Base-by-base conservation (phyloP, 2,329 filamentous ascomycete species). In the Elsinoe perseae region DNA sequence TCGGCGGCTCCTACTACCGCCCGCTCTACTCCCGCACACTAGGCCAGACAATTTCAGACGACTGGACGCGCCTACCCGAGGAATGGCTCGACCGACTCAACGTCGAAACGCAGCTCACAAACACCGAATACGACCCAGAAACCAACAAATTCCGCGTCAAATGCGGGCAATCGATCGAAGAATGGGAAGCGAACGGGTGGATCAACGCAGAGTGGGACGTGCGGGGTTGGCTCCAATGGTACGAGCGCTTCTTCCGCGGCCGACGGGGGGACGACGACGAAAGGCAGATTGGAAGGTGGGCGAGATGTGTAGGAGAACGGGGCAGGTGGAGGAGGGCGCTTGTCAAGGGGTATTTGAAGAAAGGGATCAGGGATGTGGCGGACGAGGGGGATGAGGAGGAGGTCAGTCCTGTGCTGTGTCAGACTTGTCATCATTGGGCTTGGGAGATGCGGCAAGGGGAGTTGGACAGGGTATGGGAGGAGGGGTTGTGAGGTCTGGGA, bases 221-320 rank as follows among this genome's bases (percentile, higher is more conserved):
- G 1, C 64, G 79, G 44, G 78, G 78, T 4, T 81, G 77, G 78
- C 80, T 80, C 61, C 78, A 80, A 62, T 80, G 78, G 78, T 80
- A 80, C 62, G 74, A 72, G 50, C 72, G 77, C 0, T 80, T 80
- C 64, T 80, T 74, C 65, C 69, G 68, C 20, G 77, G 78, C 0
- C 62, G 78, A 36, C 65, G 78, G 23, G 78, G 77, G 59, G 75
- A 70, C 0, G 77, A 80, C 54, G 78, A 80, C 60, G 76, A 74
- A 30, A 68, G 77, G 56, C 78, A 81, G 66, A 70, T 80, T 4
- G 68, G 69, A 4, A 61, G 79, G 55, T 81, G 79, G 79, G 69
- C 66, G 62, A 76, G 73, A 58, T 80, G 78, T 63, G 77, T 79
- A 5, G 78, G 78, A 0, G 69, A 72, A 61, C 77, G 69, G 8